Evolutionary conservation across 495 filamentous ascomycete species (phyloP).

Genomic region (Podospora anserina): DNA sequence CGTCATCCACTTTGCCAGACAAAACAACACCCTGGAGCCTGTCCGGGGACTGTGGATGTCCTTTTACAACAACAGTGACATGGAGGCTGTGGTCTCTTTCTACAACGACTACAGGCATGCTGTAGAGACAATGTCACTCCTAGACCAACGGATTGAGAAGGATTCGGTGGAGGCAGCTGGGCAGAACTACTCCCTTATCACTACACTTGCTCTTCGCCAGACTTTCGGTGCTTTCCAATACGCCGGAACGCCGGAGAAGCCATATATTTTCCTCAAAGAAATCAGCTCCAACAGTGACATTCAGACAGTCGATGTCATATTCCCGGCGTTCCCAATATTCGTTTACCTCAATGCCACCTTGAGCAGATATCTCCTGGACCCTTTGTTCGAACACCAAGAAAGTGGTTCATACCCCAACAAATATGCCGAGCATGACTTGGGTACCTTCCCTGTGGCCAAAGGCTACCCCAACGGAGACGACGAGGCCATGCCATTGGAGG

Average conservation of each 20-base stretch:
- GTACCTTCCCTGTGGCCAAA: constrained; percentile 87
- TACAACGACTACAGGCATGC: constrained; percentile 66
- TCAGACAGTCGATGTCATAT: constrained; percentile 96
- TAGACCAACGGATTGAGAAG: constrained; percentile 63
- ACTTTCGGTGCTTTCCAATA: constrained; percentile 84
- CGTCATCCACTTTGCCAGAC: constrained; percentile 73
- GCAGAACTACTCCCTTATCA: constrained; percentile 74
- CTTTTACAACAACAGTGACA: constrained; percentile 53
- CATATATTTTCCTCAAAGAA: constrained; percentile 88
- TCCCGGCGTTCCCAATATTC: constrained; percentile 86
- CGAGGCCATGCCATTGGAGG: constrained; percentile 92
- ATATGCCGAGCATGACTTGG: constrained; percentile 88
- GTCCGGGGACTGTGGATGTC: constrained; percentile 75
- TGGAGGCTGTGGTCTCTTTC: constrained; percentile 61
- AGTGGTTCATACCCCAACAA: constrained; percentile 85
- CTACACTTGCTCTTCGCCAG: constrained; percentile 80
- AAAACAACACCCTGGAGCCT: constrained; percentile 63
- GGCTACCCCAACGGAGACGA: constrained; percentile 81
- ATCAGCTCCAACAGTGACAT: constrained; percentile 92
- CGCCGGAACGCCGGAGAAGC: constrained; percentile 70
- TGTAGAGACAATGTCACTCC: constrained; percentile 50
- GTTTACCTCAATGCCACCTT: constrained; percentile 81
- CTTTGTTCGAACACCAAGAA: constrained; percentile 83
- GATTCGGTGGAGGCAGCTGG: constrained; percentile 68
- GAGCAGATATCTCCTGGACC: constrained; percentile 82